phyloP scores from a whole-genome alignment of 2,329 filamentous ascomycete species.

The Myriosclerotinia scirpicola region DNA sequence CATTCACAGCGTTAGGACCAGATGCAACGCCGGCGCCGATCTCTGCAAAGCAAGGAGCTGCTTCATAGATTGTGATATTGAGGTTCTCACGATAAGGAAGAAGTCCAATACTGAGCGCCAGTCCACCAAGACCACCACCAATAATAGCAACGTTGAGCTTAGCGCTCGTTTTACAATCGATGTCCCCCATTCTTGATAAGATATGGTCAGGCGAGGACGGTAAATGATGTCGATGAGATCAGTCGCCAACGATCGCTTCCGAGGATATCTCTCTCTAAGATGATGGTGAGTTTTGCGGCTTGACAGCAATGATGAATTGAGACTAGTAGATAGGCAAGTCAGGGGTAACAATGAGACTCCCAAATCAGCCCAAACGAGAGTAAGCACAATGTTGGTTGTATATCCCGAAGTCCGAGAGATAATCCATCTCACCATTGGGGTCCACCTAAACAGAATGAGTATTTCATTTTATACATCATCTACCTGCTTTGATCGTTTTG shows the following conservation, averaged over 20 bases:
- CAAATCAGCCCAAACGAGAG: not conserved
- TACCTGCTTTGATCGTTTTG: too few species aligned
- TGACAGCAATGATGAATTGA: not conserved
- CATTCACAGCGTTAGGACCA: constrained; percentile 27
- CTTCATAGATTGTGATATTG: constrained; percentile 31
- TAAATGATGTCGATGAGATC: too few species aligned
- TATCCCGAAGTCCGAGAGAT: not conserved
- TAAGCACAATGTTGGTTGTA: not conserved
- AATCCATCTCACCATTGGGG: too few species aligned
- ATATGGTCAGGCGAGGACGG: too few species aligned
- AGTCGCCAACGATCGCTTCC: too few species aligned
- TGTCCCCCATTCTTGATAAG: not conserved
- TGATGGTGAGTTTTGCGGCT: too few species aligned
- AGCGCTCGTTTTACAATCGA: not conserved
- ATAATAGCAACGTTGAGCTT: constrained; percentile 29
- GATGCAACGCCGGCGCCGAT: constrained; percentile 34
- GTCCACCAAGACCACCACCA: constrained; percentile 34
- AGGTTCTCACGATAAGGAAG: constrained; percentile 16
- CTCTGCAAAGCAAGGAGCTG: constrained; percentile 27
- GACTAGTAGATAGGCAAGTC: not conserved
- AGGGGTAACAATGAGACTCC: too few species aligned
- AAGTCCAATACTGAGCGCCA: constrained; percentile 30
- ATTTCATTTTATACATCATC: too few species aligned
- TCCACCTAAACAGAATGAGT: not conserved
- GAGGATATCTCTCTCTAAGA: too few species aligned